A percentile compares a stretch with the other conserved stretches of the same genome.
phyloP scores from a whole-genome alignment of 768 basidiomycete genomes.

The Galerina marginata region DNA sequence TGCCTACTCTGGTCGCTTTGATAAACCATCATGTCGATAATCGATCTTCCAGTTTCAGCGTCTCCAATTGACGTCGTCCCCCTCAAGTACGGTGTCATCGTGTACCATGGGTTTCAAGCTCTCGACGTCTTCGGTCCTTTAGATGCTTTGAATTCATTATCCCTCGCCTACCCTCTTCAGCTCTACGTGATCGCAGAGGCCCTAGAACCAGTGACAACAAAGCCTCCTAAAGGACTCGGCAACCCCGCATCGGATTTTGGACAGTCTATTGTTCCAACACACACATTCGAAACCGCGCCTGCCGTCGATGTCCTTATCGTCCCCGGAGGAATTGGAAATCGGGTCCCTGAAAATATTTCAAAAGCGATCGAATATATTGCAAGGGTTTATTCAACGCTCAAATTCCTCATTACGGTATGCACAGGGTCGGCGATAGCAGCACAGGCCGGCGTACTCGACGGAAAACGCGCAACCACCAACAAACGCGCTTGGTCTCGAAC shows the following conservation, averaged over 20 bases:
- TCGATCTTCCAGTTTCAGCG: conserved; percentile 15
- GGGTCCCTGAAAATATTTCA: conserved; percentile 27
- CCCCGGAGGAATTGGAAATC: conserved; percentile 34
- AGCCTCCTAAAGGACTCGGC: conserved; percentile 19
- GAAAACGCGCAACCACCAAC: conserved; percentile 49
- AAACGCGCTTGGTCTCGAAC: conserved; percentile 38
- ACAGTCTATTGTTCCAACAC: conserved; percentile 44
- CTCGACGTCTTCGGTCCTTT: conserved; percentile 42
- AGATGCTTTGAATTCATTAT: conserved; percentile 38
- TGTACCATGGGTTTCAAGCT: conserved; percentile 39
- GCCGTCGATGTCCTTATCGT: conserved; percentile 42
- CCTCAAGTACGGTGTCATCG: conserved; percentile 32
- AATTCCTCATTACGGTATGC: conserved; percentile 50
- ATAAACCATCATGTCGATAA: background rate
- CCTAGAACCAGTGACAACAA: conserved; percentile 40
- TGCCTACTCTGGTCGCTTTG: background rate
- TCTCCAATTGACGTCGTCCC: conserved; percentile 24
- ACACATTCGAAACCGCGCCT: conserved; percentile 41
- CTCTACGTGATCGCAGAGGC: conserved; percentile 37
- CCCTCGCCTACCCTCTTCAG: conserved; percentile 29
- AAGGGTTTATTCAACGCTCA: conserved; percentile 38
- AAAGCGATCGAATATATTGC: conserved; percentile 36
- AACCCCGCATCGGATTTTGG: conserved; percentile 31
- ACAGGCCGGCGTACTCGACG: conserved; percentile 45
- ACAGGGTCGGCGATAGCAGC: conserved; percentile 47